Evolutionary conservation across 352 stramenopile species (phyloP).

Genomic region (Phytopythium chamaehyphon): DNA sequence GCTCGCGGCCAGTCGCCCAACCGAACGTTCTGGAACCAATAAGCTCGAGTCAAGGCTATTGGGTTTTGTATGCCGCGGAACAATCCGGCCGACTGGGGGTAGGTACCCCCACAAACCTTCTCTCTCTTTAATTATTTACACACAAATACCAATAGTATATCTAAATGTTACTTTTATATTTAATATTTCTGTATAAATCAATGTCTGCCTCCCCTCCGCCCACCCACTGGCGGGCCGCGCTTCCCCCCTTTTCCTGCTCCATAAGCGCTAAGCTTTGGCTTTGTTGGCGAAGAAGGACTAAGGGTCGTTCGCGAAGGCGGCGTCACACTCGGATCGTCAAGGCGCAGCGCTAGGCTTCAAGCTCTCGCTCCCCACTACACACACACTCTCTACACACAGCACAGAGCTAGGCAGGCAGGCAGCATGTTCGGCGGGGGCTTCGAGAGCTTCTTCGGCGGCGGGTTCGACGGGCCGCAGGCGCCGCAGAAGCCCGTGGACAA

Average conservation of each 20-base stretch:
- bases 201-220: neutral
- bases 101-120: too few relatives aligned
- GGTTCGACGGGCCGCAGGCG: conserved; percentile 40
- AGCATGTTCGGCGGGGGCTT: conserved; percentile 84
- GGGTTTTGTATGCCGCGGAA: too few relatives aligned
- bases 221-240: conserved; percentile 1
- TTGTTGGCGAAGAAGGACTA: too few relatives aligned
- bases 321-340: neutral
- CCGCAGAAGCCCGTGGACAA: conserved; percentile 77
- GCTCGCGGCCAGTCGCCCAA: too few relatives aligned
- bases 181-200: too few relatives aligned
- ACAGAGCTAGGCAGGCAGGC: conserved; percentile 2
- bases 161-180: too few relatives aligned
- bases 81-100: too few relatives aligned
- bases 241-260: conserved; percentile 4
- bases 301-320: neutral
- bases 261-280: too few relatives aligned
- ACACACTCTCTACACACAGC: neutral
- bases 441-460: conserved; percentile 84
- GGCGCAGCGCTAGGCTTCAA: neutral
- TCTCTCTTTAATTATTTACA: too few relatives aligned
- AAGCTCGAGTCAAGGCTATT: too few relatives aligned
- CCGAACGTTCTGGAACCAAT: too few relatives aligned
- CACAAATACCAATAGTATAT: too few relatives aligned
- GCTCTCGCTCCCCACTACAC: neutral